Conservation (phyloP, 225 moss, liverwort and hornwort genomes). For the Physcomitrellopsis africana region DNA sequence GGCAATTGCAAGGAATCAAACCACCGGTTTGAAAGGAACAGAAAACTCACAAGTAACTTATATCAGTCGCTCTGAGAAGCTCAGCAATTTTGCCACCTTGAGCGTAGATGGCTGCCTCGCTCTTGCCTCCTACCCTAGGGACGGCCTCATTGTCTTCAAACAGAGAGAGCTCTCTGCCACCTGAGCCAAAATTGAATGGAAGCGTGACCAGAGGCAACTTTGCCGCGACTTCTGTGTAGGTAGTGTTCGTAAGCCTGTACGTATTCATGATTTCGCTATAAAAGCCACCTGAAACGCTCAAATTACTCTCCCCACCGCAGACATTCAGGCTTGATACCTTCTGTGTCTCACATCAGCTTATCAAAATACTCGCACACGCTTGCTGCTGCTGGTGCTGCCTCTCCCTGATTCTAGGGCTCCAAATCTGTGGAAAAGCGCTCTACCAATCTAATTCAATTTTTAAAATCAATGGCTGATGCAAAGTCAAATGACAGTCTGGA, state of each 20-base stretch:
- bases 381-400: constrained; percentile 5
- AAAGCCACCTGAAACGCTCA: constrained; percentile 22
- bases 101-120: constrained; percentile 53
- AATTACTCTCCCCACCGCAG: constrained; percentile 19
- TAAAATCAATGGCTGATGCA: constrained; percentile 17
- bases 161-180: constrained; percentile 55
- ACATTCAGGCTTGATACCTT: constrained; percentile 20
- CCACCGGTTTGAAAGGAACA: background rate
- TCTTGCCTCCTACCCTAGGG: constrained; percentile 38
- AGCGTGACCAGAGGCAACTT: constrained; percentile 80
- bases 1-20: background rate
- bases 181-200: constrained; percentile 74
- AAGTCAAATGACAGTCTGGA: constrained; percentile 20
- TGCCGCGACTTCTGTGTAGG: constrained; percentile 80
- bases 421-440: constrained; percentile 9
- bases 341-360: constrained; percentile 19
- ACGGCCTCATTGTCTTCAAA: constrained; percentile 65
- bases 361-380: constrained; percentile 16
- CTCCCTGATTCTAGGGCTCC: constrained; percentile 11
- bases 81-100: constrained; percentile 83
- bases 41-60: constrained; percentile 77
- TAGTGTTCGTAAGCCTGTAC: constrained; percentile 88
- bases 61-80: constrained; percentile 82
- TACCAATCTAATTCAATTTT: constrained; percentile 21
- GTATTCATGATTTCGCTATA: constrained; percentile 59